Conservation (phyloP, 2,329 filamentous ascomycete genomes). For the Trichoderma oligosporum region DNA sequence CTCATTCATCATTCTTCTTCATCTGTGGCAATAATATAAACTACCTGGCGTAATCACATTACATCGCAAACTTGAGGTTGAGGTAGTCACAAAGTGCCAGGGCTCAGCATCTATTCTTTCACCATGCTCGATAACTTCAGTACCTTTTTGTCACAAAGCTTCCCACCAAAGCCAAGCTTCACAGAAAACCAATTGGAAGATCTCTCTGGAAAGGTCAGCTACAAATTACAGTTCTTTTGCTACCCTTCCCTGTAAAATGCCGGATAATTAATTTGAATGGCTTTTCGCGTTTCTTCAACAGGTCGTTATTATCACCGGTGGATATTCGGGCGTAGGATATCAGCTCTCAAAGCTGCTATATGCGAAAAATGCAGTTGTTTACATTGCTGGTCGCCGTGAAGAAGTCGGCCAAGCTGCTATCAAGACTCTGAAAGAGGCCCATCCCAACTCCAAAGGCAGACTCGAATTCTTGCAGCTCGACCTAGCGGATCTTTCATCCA, state of each 20-base stretch:
- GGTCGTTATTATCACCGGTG: conserved; percentile 50
- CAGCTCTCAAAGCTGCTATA: conserved; percentile 54
- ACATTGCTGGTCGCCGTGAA: conserved; percentile 48
- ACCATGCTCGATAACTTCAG: background rate
- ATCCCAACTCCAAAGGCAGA: conserved; percentile 37
- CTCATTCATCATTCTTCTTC: too few species aligned
- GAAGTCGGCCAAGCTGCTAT: conserved; percentile 46
- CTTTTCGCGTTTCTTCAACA: conserved; percentile 20
- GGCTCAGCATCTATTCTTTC: background rate
- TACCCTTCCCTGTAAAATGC: too few species aligned
- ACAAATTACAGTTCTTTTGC: background rate
- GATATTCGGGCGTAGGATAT: conserved; percentile 45
- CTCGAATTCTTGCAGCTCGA: conserved; percentile 47
- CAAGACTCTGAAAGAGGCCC: conserved; percentile 36
- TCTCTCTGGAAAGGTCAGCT: conserved; percentile 42
- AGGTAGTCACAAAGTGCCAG: background rate
- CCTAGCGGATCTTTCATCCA: conserved; percentile 37
- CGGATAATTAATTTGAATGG: too few species aligned
- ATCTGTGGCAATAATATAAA: too few species aligned
- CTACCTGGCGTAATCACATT: too few species aligned
- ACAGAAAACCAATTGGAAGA: conserved; percentile 62
- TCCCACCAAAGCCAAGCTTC: conserved; percentile 25
- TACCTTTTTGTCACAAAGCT: conserved; percentile 17
- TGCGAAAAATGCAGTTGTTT: conserved; percentile 51
- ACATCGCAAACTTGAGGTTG: too few species aligned